phyloP scores from a whole-genome alignment of 78 protist genomes.

The Pigoraptor vietnamica region DNA sequence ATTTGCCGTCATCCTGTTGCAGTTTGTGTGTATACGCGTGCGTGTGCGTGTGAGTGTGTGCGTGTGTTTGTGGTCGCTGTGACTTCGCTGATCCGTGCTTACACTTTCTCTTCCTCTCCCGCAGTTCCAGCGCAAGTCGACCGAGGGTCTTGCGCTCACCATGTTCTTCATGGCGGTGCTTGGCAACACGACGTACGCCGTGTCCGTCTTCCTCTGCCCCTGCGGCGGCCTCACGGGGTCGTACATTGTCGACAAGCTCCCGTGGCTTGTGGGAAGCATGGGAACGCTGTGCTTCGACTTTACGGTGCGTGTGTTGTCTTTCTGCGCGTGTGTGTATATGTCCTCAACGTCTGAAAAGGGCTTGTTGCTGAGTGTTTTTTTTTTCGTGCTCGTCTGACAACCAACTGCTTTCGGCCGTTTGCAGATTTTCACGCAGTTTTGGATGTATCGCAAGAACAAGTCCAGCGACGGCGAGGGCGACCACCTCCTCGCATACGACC shows the following conservation, averaged over 20 bases:
- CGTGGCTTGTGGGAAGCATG: slow-evolving; percentile 32
- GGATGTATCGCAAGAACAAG: neutral
- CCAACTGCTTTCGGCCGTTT: too few species aligned
- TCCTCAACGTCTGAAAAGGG: neutral
- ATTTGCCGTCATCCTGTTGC: neutral
- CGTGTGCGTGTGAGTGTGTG: too few species aligned
- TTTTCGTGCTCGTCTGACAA: too few species aligned
- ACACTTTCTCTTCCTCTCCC: neutral
- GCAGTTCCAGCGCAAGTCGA: slow-evolving; percentile 21
- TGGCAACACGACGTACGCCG: slow-evolving; percentile 27
- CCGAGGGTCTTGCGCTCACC: slow-evolving; percentile 37
- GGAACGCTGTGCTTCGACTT: neutral
- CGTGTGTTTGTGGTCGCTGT: too few species aligned
- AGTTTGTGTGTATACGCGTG: too few species aligned
- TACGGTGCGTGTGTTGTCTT: neutral
- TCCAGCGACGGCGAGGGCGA: neutral
- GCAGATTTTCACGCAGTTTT: neutral
- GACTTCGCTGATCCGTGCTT: too few species aligned
- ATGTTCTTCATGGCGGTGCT: slow-evolving; percentile 42
- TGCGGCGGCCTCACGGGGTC: neutral
- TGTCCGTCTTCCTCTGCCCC: slow-evolving; percentile 15
- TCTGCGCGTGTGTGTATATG: neutral
- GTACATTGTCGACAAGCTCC: slow-evolving; percentile 13
- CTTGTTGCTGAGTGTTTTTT: neutral
- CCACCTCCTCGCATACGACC: neutral